Conservation (phyloP, 148 eudicot genomes). For the Vaccinium corymbosum region DNA sequence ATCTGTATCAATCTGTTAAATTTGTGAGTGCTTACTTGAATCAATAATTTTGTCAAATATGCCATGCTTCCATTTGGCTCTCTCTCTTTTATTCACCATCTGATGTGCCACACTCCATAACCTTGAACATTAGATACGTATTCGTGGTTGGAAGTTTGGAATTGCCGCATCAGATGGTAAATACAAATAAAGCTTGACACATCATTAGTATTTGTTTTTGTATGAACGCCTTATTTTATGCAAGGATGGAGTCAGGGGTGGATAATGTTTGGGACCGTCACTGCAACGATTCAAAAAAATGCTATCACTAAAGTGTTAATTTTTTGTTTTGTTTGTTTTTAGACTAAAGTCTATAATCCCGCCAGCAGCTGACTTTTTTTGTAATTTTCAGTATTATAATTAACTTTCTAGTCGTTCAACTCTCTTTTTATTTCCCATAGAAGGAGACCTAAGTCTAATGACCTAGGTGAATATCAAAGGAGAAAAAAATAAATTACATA, state of each 20-base stretch:
- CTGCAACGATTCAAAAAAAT: not conserved
- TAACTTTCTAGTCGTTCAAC: not conserved
- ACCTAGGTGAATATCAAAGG: too few species aligned
- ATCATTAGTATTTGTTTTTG: too few species aligned
- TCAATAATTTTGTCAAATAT: not conserved
- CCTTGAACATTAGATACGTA: not conserved
- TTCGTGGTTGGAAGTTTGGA: too few species aligned
- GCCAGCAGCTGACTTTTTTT: not conserved
- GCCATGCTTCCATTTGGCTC: not conserved
- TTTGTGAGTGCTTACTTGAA: constrained; percentile 14
- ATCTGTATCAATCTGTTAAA: constrained; percentile 42
- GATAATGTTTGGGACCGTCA: not conserved
- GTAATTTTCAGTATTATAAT: not conserved
- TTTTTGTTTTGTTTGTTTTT: not conserved
- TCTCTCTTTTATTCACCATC: not conserved
- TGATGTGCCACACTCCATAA: not conserved
- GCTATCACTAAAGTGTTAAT: not conserved
- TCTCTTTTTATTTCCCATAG: not conserved
- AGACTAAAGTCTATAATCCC: not conserved
- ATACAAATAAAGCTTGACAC: not conserved
- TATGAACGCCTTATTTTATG: too few species aligned
- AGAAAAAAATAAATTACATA: too few species aligned
- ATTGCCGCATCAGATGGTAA: not conserved
- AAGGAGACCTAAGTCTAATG: not conserved
- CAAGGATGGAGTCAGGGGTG: not conserved